Evolutionary conservation across 352 stramenopile species (phyloP).

Genomic region (Globisporangium barbulae): DNA sequence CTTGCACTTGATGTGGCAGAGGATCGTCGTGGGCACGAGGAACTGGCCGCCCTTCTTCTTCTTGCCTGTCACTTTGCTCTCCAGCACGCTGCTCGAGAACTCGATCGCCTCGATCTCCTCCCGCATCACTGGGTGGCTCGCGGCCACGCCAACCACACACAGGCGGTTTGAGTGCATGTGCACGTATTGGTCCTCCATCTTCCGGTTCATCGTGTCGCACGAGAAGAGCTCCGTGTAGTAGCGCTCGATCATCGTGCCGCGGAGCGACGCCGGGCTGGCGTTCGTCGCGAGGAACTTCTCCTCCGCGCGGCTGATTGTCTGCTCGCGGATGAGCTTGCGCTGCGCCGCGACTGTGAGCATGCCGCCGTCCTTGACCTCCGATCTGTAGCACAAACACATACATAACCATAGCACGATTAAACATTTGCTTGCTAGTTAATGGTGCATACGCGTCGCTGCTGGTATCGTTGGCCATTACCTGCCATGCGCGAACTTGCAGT

Average conservation of each 20-base stretch:
- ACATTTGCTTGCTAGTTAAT: background rate
- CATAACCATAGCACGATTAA: background rate
- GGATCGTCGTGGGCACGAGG: constrained; percentile 56
- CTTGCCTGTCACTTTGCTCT: constrained; percentile 78
- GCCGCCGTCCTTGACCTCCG: constrained; percentile 54
- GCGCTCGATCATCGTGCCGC: constrained; percentile 82
- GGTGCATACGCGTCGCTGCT: background rate
- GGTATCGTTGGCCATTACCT: constrained; percentile 25
- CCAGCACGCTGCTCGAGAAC: constrained; percentile 59
- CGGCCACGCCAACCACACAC: constrained; percentile 75
- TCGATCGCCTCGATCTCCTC: constrained; percentile 57
- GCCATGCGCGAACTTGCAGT: constrained; percentile 83
- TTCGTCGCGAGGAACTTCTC: constrained; percentile 58
- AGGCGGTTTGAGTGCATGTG: constrained; percentile 89
- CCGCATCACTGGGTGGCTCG: constrained; percentile 62
- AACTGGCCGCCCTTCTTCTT: constrained; percentile 87
- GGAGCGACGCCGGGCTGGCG: constrained; percentile 36
- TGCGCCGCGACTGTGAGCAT: constrained; percentile 64
- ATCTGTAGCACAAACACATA: constrained; percentile 19
- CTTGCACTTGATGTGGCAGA: constrained; percentile 66
- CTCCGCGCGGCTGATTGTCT: constrained; percentile 55
- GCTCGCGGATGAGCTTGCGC: constrained; percentile 77
- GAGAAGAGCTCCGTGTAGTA: constrained; percentile 88
- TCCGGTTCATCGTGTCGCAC: constrained; percentile 70
- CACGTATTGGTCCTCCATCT: constrained; percentile 78